Conservation (phyloP, 1,139 yeast species). For the Petasospora fabianii region DNA sequence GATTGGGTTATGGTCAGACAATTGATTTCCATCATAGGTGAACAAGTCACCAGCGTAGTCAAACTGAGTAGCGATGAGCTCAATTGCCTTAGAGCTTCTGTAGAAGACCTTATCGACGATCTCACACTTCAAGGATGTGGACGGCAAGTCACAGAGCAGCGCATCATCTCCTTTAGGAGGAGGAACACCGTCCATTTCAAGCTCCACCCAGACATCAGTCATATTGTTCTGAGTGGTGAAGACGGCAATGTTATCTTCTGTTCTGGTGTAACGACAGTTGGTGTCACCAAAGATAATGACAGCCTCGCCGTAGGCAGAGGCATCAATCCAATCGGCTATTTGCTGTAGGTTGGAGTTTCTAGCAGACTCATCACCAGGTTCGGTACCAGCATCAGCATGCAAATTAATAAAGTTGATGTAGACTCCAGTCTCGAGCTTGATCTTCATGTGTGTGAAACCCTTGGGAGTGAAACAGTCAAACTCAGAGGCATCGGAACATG, state of each 20-base stretch:
- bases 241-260: conserved; percentile 5
- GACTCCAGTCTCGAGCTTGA: conserved; percentile 8
- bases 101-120: conserved; percentile 11
- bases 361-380: conserved; percentile 8
- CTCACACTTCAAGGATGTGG: conserved; percentile 7
- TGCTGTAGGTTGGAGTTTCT: conserved; percentile 11
- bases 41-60: conserved; percentile 6
- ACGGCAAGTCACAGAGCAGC: conserved; percentile 7
- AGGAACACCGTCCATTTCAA: conserved; percentile 4
- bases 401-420: conserved; percentile 10
- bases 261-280: conserved; percentile 10
- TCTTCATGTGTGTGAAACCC: conserved; percentile 11
- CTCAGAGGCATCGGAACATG: conserved; percentile 11
- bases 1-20: conserved; percentile 12
- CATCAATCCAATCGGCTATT: conserved; percentile 11
- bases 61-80: conserved; percentile 4
- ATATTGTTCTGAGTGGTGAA: conserved; percentile 6
- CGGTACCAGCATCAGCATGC: conserved; percentile 12
- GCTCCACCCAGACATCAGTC: conserved; percentile 10
- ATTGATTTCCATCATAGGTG: conserved; percentile 4
- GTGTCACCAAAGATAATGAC: conserved; percentile 12
- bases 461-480: conserved; percentile 12
- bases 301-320: conserved; percentile 7
- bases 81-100: conserved; percentile 7
- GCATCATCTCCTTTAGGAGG: conserved; percentile 9